Conservation (phyloP, 2,329 filamentous ascomycete species). For the Fusarium sp. region DNA sequence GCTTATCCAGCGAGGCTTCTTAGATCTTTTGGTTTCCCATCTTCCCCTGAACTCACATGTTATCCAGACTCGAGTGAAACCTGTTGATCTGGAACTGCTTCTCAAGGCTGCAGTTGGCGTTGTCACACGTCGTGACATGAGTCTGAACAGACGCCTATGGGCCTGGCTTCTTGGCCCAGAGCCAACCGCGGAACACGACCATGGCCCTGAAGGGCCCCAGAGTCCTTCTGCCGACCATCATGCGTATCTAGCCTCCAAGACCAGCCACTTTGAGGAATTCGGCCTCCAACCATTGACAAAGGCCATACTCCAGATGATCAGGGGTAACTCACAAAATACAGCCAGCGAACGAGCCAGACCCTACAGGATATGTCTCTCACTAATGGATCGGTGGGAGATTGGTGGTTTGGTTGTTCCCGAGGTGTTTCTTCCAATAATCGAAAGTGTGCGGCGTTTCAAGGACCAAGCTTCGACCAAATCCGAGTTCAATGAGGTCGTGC, state of each 20-base stretch:
- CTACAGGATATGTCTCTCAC: constrained; percentile 89
- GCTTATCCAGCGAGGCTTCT: constrained; percentile 91
- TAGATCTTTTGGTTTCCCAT: constrained; percentile 91
- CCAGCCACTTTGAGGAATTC: constrained; percentile 84
- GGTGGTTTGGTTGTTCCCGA: constrained; percentile 89
- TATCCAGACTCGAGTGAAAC: constrained; percentile 78
- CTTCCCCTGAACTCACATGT: constrained; percentile 86
- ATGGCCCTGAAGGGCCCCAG: constrained; percentile 56
- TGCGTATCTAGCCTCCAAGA: constrained; percentile 65
- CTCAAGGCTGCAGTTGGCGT: constrained; percentile 87
- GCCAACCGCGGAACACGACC: constrained; percentile 62
- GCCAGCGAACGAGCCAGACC: constrained; percentile 78
- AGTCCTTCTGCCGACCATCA: constrained; percentile 56
- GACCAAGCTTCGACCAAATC: constrained; percentile 69
- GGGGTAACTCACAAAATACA: constrained; percentile 46
- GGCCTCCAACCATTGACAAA: constrained; percentile 79
- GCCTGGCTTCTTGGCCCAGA: constrained; percentile 92
- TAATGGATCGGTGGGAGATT: constrained; percentile 99
- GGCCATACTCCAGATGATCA: constrained; percentile 82
- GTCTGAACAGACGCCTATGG: constrained; percentile 93
- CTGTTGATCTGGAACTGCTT: constrained; percentile 82
- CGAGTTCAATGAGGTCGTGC: constrained; percentile 86
- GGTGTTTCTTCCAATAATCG: constrained; percentile 87
- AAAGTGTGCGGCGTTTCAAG: constrained; percentile 82
- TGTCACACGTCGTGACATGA: constrained; percentile 93